Percentiles rank a stretch among this genome's conserved stretches.
phyloP scores from a whole-genome alignment of 495 filamentous ascomycete species.

The Podospora fimiseda region DNA sequence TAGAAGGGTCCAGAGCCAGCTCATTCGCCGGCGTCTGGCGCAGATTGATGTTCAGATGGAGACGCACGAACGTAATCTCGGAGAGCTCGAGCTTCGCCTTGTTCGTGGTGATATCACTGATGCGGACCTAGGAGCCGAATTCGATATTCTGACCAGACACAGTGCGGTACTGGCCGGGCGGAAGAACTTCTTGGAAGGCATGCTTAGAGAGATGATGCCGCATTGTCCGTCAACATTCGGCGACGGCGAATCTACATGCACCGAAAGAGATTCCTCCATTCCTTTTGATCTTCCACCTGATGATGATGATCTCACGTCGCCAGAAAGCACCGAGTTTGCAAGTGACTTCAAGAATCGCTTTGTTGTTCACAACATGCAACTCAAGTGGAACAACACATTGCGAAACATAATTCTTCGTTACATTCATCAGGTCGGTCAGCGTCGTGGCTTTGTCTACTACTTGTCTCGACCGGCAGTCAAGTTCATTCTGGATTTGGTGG shows the following conservation, averaged over 20 bases:
- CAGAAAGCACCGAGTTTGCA: constrained; percentile 59
- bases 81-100: constrained; percentile 58
- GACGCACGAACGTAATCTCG: constrained; percentile 59
- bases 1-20: constrained; percentile 75
- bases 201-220: constrained; percentile 56
- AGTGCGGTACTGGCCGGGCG: constrained; percentile 64
- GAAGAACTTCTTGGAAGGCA: constrained; percentile 67
- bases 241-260: constrained; percentile 14
- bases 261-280: constrained; percentile 11
- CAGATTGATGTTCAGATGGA: constrained; percentile 71
- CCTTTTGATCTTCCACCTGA: constrained; percentile 1
- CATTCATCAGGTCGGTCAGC: constrained; percentile 93
- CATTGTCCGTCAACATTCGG: constrained; percentile 19
- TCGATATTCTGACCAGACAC: constrained; percentile 64
- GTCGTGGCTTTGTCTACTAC: constrained; percentile 96
- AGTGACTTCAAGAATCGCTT: constrained; percentile 98
- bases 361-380: constrained; percentile 91
- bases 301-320: constrained; percentile 35
- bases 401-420: constrained; percentile 95
- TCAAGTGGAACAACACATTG: constrained; percentile 97
- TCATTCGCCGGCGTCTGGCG: constrained; percentile 73
- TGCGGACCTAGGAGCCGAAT: constrained; percentile 49
- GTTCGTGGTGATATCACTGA: constrained; percentile 50
- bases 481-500: constrained; percentile 94
- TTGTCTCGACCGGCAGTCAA: constrained; percentile 92